Percentiles rank a stretch among this genome's conserved stretches.
phyloP scores from a whole-genome alignment of 768 basidiomycete species.

The Lyophyllum shimeji region DNA sequence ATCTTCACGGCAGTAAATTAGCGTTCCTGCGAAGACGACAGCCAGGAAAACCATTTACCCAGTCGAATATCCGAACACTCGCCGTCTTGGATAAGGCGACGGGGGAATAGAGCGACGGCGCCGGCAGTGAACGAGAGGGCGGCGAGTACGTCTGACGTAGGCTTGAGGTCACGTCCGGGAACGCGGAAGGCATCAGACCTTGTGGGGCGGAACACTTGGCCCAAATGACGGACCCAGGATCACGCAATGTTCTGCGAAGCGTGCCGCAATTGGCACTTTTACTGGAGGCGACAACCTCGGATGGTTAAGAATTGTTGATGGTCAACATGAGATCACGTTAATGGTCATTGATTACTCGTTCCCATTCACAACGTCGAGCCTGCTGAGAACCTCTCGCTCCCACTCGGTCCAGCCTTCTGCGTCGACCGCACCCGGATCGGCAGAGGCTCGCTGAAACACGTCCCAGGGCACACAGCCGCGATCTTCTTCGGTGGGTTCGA shows the following conservation, averaged over 20 bases:
- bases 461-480: constrained; percentile 72
- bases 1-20: not conserved
- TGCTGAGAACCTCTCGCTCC: constrained; percentile 79
- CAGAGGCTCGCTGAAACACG: constrained; percentile 61
- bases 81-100: not conserved
- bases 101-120: not conserved
- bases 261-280: not conserved
- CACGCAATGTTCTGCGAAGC: not conserved
- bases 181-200: not conserved
- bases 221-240: not conserved
- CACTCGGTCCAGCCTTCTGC: constrained; percentile 73
- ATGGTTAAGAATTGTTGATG: constrained; percentile 1
- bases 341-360: constrained; percentile 9
- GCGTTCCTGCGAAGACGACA: not conserved
- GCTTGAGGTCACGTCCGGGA: not conserved
- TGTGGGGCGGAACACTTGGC: not conserved
- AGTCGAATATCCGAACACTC: constrained; percentile 9
- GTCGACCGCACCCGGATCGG: constrained; percentile 53
- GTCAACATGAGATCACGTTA: constrained; percentile 1
- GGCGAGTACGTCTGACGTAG: not conserved
- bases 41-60: not conserved
- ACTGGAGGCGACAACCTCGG: not conserved
- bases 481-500: constrained; percentile 46
- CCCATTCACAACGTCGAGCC: constrained; percentile 55
- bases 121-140: not conserved